A percentile compares a stretch with the other conserved stretches of the same genome.
These are phyloP conservation scores for Aspergillus sp. DNA, from an alignment of 2,329 filamentous ascomycete genomes.

Conservation along the genomic window DNA sequence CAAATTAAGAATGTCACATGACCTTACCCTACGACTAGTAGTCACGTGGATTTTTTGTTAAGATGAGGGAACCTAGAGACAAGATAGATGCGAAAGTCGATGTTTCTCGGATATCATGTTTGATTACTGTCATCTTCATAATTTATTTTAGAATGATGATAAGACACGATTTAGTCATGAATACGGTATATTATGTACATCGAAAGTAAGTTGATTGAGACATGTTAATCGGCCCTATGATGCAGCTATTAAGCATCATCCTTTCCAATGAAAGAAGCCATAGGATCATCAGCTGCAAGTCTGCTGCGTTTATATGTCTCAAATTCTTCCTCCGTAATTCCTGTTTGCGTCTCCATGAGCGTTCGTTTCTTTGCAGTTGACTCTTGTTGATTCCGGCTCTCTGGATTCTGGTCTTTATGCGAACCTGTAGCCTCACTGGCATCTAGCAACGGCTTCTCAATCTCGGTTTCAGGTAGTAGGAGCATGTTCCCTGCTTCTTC, in stretches of 20 bases:
- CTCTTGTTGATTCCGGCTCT: conserved; percentile 29
- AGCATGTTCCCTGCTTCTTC: conserved; percentile 69
- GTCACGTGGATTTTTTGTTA: not conserved
- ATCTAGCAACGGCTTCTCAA: not conserved
- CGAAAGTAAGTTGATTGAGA: not conserved
- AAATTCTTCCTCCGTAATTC: conserved; percentile 78
- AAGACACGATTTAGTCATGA: not conserved
- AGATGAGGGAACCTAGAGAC: no score
- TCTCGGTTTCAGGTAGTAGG: conserved; percentile 38
- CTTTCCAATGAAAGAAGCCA: conserved; percentile 76
- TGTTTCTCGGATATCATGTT: no score
- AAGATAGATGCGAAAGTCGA: not conserved
- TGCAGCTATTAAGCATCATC: conserved; percentile 60
- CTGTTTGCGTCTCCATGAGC: conserved; percentile 73
- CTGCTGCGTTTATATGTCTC: conserved; percentile 80
- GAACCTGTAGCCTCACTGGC: conserved; percentile 20
- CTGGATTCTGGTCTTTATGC: conserved; percentile 27
- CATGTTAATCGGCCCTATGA: not conserved
- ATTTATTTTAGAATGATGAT: not conserved
- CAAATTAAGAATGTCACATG: conserved; percentile 15
- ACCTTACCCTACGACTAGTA: not conserved
- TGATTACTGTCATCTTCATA: not conserved
- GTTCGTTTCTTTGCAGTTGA: conserved; percentile 65
- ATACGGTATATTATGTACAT: conserved; percentile 8
- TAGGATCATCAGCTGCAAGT: conserved; percentile 75